These are phyloP conservation scores for Cytidiella melzeri DNA, from an alignment of 768 basidiomycete genomes.

Conservation along the genomic window DNA sequence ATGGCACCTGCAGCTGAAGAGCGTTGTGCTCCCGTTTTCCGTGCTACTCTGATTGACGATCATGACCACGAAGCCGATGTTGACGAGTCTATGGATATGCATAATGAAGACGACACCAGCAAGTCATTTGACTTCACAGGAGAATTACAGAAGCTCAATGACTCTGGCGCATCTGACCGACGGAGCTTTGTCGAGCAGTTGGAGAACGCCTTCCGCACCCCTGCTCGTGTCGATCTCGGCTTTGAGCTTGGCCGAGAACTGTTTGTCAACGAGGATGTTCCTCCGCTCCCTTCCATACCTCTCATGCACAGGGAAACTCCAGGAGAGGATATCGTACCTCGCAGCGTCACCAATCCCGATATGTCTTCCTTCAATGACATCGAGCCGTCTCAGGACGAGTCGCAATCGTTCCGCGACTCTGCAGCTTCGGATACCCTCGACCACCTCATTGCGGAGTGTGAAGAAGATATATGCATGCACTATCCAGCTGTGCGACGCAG, in stretches of 20 bases:
- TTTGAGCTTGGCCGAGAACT: slow-evolving; percentile 35
- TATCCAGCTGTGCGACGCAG: slow-evolving; percentile 24
- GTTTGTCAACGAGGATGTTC: slow-evolving; percentile 41
- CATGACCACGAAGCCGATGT: slow-evolving; percentile 29
- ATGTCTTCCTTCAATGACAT: slow-evolving; percentile 11
- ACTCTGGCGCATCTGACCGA: slow-evolving; percentile 62
- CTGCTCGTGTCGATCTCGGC: slow-evolving; percentile 58
- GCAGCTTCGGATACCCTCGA: slow-evolving; percentile 19
- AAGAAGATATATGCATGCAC: slow-evolving; percentile 27
- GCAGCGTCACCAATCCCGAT: slow-evolving; percentile 15
- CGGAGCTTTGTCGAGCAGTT: slow-evolving; percentile 76
- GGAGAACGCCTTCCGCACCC: slow-evolving; percentile 74
- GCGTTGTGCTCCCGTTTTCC: slow-evolving; percentile 34
- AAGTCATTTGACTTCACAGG: slow-evolving; percentile 83
- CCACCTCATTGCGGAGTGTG: slow-evolving; percentile 21
- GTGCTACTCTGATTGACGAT: slow-evolving; percentile 40
- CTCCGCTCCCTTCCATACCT: slow-evolving; percentile 36
- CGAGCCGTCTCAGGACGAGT: slow-evolving; percentile 7
- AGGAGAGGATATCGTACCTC: slow-evolving; percentile 18
- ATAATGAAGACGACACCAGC: slow-evolving; percentile 50
- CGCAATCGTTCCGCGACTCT: slow-evolving; percentile 12
- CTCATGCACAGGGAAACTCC: slow-evolving; percentile 13
- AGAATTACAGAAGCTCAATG: slow-evolving; percentile 63
- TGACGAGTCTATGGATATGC: slow-evolving; percentile 40
- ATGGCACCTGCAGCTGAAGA: slow-evolving; percentile 6